Conservation (phyloP, 805 yeast genomes). For the Ogataea zsoltii region DNA sequence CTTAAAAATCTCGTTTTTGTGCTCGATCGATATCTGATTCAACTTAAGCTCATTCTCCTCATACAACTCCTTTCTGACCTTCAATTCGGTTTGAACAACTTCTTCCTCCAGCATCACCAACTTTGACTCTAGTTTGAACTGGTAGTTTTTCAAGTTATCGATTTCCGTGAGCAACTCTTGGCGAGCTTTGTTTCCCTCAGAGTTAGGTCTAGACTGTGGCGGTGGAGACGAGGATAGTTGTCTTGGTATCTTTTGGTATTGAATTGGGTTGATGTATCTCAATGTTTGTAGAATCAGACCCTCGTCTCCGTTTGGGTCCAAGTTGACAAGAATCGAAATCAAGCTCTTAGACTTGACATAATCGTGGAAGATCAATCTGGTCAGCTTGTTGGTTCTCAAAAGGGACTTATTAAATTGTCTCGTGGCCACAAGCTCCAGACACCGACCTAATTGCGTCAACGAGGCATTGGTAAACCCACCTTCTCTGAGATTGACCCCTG, state of each 20-base stretch:
- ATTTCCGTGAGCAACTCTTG: slow-evolving; percentile 28
- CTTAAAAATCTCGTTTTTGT: slow-evolving; percentile 34
- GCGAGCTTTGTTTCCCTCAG: slow-evolving; percentile 17
- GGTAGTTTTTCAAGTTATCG: slow-evolving; percentile 28
- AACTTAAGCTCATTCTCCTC: slow-evolving; percentile 38
- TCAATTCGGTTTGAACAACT: slow-evolving; percentile 30
- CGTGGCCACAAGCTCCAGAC: slow-evolving; percentile 42
- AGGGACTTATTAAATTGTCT: slow-evolving; percentile 41
- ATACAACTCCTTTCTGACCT: slow-evolving; percentile 30
- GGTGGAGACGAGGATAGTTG: slow-evolving; percentile 18
- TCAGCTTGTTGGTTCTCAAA: slow-evolving; percentile 49
- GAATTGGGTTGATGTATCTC: slow-evolving; percentile 32
- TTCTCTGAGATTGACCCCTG: slow-evolving; percentile 46
- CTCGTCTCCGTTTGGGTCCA: slow-evolving; percentile 42
- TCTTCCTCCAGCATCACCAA: slow-evolving; percentile 27
- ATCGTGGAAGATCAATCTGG: slow-evolving; percentile 50
- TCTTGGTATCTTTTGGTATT: slow-evolving; percentile 29
- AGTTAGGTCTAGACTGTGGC: slow-evolving; percentile 4
- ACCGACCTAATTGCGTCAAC: slow-evolving; percentile 50
- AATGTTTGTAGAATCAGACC: slow-evolving; percentile 33
- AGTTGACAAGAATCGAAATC: slow-evolving; percentile 38
- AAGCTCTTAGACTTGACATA: slow-evolving; percentile 35
- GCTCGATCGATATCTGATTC: slow-evolving; percentile 38
- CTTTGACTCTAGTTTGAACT: slow-evolving; percentile 23
- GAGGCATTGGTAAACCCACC: slow-evolving; percentile 51